Conservation (phyloP, 495 filamentous ascomycete genomes). For the Glarea lozoyensis region DNA sequence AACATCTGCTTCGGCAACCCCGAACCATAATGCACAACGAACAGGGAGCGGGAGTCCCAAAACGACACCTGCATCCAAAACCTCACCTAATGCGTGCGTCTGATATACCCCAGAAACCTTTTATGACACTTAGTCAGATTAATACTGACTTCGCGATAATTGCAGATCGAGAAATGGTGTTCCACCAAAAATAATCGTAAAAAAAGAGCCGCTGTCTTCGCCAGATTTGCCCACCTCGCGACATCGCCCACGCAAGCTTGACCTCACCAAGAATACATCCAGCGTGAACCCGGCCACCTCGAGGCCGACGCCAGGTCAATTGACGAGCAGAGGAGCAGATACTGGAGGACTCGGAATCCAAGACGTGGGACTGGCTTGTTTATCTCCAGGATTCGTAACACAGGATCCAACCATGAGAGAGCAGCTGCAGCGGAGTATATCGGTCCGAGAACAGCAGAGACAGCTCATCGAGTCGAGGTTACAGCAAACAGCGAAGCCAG, state of each 20-base stretch:
- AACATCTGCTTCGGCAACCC: conserved; percentile 27
- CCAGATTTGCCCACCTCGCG: conserved; percentile 68
- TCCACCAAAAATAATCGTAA: conserved; percentile 79
- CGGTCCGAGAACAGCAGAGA: conserved; percentile 86
- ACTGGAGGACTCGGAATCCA: conserved; percentile 68
- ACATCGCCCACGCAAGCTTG: conserved; percentile 80
- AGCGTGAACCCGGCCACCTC: conserved; percentile 39
- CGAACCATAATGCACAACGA: conserved; percentile 33
- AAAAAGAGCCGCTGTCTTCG: conserved; percentile 88
- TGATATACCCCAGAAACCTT: conserved; percentile 21
- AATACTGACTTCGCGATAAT: conserved; percentile 13
- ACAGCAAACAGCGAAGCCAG: conserved; percentile 75
- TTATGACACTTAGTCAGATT: conserved; percentile 1
- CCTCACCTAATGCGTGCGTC: conserved; percentile 38
- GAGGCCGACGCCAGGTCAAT: conserved; percentile 62
- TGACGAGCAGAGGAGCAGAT: conserved; percentile 61
- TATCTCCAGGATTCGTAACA: conserved; percentile 92
- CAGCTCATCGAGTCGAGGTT: conserved; percentile 89
- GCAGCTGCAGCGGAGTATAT: conserved; percentile 87
- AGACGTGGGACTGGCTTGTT: conserved; percentile 85
- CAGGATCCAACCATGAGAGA: conserved; percentile 95
- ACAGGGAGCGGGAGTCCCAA: conserved; percentile 42
- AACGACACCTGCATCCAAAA: conserved; percentile 24
- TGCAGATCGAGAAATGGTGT: conserved; percentile 41
- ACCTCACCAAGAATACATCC: conserved; percentile 70